Evolutionary conservation across 2,329 filamentous ascomycete species (phyloP).

Genomic region (Cryphonectria nitschkei): DNA sequence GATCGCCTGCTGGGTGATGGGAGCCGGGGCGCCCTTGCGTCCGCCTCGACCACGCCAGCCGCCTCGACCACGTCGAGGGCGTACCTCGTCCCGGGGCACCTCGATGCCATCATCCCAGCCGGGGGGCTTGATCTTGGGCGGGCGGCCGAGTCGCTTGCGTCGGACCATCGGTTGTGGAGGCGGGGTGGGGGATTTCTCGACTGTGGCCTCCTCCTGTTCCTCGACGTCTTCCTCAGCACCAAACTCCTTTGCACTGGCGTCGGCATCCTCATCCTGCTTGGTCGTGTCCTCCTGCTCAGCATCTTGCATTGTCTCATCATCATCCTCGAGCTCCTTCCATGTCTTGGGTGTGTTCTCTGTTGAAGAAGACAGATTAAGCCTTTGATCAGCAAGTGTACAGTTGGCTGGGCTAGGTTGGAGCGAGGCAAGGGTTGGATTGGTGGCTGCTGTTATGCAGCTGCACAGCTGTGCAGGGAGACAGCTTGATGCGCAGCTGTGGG

Average conservation of each 20-base stretch:
- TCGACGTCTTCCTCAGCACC: constrained; percentile 42
- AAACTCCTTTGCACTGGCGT: constrained; percentile 43
- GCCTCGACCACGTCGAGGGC: constrained; percentile 67
- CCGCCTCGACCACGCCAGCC: constrained; percentile 72
- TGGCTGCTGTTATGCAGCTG: background rate
- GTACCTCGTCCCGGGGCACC: constrained; percentile 58
- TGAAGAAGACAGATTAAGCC: constrained; percentile 14
- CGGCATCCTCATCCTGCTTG: constrained; percentile 36
- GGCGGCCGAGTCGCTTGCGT: constrained; percentile 79
- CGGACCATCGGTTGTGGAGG: constrained; percentile 67
- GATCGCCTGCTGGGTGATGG: constrained; percentile 81
- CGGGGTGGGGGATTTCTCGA: constrained; percentile 55
- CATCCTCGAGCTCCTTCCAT: constrained; percentile 48
- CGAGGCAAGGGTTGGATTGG: background rate
- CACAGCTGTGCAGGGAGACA: background rate
- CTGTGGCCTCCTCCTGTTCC: constrained; percentile 38
- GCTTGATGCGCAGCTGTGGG: background rate
- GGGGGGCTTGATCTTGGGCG: constrained; percentile 81
- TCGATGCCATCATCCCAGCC: constrained; percentile 73
- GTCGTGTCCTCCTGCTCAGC: constrained; percentile 45
- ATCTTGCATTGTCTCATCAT: constrained; percentile 51
- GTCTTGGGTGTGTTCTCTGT: constrained; percentile 53
- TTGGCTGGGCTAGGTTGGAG: background rate
- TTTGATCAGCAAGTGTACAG: background rate
- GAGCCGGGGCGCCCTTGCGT: constrained; percentile 69